Evolutionary conservation across 495 filamentous ascomycete genomes (phyloP), one percentile per base, ranked within the genome.

Genomic region (Aspergillus mulundensis): DNA sequence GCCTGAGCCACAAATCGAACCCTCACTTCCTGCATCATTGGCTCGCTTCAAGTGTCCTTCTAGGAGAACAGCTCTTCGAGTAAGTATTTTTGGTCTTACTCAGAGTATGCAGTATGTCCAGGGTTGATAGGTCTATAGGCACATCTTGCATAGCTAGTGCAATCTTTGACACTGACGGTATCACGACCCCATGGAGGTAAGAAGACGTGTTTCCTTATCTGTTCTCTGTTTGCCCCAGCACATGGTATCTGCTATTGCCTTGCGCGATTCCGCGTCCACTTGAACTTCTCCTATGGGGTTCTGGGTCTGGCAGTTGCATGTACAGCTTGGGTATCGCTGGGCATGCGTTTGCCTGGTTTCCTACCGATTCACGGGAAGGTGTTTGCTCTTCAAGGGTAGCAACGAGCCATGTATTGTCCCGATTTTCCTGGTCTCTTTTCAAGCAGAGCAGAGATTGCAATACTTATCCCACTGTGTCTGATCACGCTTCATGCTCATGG

Each of bases 151-250:
- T 53, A 52, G 48, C 47, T 19, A 36, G 24, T 20, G 4, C n/a
- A 8, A n/a, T 53, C 19, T 20, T 7, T 36, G 18, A 21, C 14
- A 47, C 49, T 8, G 20, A 19, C 16, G 18, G 24, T 40, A 23
- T 18, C 2, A 8, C 34, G 8, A 50, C 48, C 8, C 20, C 4
- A 61, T 61, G 59, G 59, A 61, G 55, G 59, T 61, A 61, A 54
- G 55, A 14, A 40, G 34, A 50, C 19, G 23, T 30, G 38, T 51
- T 46, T 58, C 30, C 18, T 12, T 40, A 18, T 51, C n/a, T 51
- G 34, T 45, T 28, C 15, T 24, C 32, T 16, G 0, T 25, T 21
- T 24, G 12, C n/a, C 36, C 32, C 32, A 36, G 12, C 32, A 10
- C 32, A 36, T 36, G 32, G 12, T 36, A 36, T 36, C 32, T 7